phyloP scores from a whole-genome alignment of 805 yeast genomes.

The Brettanomyces naardenensis region DNA sequence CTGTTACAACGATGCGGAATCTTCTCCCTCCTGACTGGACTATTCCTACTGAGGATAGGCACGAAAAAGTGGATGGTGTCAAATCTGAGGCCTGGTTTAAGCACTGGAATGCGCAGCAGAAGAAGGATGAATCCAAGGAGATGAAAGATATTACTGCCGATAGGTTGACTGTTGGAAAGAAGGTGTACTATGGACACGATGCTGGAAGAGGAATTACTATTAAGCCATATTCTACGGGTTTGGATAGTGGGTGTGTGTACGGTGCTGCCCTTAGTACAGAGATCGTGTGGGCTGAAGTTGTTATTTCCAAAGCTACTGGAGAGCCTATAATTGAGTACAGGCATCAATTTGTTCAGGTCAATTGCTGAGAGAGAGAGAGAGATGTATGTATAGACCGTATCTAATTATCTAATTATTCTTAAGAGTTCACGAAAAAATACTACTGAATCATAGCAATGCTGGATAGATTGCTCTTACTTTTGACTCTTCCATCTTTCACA shows the following conservation, averaged over 20 bases:
- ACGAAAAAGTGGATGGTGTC: conserved; percentile 17
- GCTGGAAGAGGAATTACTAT: conserved; percentile 68
- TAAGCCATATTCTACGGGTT: conserved; percentile 62
- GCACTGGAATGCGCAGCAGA: conserved; percentile 24
- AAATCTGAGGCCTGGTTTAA: conserved; percentile 27
- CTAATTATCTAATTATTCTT: no score
- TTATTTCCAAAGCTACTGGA: conserved; percentile 3
- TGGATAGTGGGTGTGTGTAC: conserved; percentile 76
- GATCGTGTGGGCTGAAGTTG: conserved; percentile 34
- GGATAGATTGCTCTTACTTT: no score
- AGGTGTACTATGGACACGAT: conserved; percentile 83
- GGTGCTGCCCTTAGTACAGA: conserved; percentile 66
- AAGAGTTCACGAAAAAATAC: no score
- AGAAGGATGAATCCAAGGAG: conserved; percentile 4
- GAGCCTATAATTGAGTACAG: conserved; percentile 17
- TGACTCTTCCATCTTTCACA: no score
- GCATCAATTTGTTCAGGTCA: conserved; percentile 20
- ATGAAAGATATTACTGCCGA: conserved; percentile 6
- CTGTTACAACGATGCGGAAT: conserved; percentile 62
- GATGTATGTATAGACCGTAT: no score
- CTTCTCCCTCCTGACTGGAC: conserved; percentile 58
- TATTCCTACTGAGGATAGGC: conserved; percentile 41
- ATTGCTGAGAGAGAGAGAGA: conserved; percentile 14
- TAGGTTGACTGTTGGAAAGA: conserved; percentile 18
- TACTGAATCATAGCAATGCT: no score